Evolutionary conservation across 768 basidiomycete species (phyloP).

Genomic region (Suillus discolor): DNA sequence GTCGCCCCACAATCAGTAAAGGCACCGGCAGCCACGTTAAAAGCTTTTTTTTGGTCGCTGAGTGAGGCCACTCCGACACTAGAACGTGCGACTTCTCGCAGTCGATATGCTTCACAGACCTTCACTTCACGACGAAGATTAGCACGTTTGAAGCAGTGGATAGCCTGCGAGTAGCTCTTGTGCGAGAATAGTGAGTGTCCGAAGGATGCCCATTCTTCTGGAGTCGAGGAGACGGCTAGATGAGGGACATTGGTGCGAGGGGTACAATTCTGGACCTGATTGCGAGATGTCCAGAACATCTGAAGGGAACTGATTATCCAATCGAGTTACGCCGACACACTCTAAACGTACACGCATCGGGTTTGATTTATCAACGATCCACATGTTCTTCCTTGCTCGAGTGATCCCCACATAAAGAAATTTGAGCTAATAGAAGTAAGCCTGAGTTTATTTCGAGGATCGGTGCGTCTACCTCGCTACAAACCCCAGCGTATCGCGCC

Average conservation of each 20-base stretch:
- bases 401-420: constrained; percentile 73
- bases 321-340: not conserved
- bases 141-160: constrained; percentile 56
- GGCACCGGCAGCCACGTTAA: constrained; percentile 47
- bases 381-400: constrained; percentile 65
- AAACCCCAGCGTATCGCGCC: constrained; percentile 52
- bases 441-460: not conserved
- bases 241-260: constrained; percentile 55
- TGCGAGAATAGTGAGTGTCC: constrained; percentile 44
- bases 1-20: constrained; percentile 46
- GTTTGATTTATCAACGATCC: constrained; percentile 64
- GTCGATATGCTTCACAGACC: constrained; percentile 54
- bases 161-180: constrained; percentile 46
- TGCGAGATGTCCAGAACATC: constrained; percentile 52
- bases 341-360: constrained; percentile 53
- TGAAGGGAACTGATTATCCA: constrained; percentile 23
- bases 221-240: constrained; percentile 55
- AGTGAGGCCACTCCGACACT: constrained; percentile 27
- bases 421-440: constrained; percentile 49
- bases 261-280: constrained; percentile 49
- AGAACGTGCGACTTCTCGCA: constrained; percentile 52
- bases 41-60: constrained; percentile 38
- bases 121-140: constrained; percentile 41
- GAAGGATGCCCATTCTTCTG: constrained; percentile 46
- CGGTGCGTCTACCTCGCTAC: constrained; percentile 49